Conservation (phyloP, 2,329 filamentous ascomycete genomes). For the Orbilia brochopaga region DNA sequence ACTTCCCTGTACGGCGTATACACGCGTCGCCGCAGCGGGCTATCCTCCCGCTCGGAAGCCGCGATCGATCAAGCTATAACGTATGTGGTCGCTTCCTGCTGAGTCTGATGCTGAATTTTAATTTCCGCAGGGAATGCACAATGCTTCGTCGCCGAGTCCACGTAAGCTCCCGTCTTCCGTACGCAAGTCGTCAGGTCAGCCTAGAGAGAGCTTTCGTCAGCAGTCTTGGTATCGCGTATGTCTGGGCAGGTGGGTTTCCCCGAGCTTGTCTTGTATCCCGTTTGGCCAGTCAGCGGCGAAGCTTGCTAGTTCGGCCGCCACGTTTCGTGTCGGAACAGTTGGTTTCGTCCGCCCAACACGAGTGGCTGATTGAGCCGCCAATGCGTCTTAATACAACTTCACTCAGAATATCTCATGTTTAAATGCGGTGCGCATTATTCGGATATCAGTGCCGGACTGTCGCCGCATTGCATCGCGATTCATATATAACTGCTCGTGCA, state of each 20-base stretch:
- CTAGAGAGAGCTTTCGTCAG: background rate
- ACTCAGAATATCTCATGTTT: too few relatives aligned
- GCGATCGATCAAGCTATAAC: too few relatives aligned
- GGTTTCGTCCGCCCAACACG: constrained; percentile 32
- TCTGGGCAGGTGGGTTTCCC: constrained; percentile 2
- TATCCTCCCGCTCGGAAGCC: too few relatives aligned
- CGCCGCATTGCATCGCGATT: background rate
- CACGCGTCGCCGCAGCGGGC: too few relatives aligned
- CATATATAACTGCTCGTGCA: background rate
- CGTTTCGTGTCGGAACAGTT: constrained; percentile 23
- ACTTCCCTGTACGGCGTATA: too few relatives aligned
- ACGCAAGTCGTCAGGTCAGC: background rate
- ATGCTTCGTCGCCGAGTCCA: background rate
- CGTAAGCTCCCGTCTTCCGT: background rate
- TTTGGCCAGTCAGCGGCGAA: constrained; percentile 5
- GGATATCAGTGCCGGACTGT: background rate
- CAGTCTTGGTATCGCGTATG: constrained; percentile 3
- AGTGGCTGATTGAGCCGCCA: background rate
- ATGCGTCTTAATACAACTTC: too few relatives aligned
- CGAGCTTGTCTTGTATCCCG: constrained; percentile 28
- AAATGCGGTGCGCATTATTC: background rate
- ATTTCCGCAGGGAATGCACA: too few relatives aligned
- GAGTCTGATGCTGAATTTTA: too few relatives aligned
- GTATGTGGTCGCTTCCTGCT: too few relatives aligned
- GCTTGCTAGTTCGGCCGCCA: background rate